Evolutionary conservation across 768 basidiomycete genomes (phyloP), one percentile per base, ranked within the genome.

Genomic region (Lyophyllum decastes): DNA sequence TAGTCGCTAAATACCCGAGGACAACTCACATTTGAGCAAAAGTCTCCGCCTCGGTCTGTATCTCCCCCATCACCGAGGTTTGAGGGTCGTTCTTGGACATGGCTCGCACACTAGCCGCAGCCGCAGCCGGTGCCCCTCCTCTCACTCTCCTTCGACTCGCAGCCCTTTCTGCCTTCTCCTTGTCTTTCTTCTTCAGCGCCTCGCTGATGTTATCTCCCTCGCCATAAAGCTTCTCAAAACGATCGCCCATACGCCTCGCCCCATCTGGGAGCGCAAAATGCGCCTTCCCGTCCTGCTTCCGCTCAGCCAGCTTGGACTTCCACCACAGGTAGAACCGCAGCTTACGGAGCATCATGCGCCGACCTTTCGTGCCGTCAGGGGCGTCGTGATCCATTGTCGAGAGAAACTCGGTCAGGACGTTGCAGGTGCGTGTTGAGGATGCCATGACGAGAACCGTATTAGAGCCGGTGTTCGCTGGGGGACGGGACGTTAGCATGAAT

Each of bases 381-480:
- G 83, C 82, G 43, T 78, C 73, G 2, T 77, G 68, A 58, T 90
- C 78, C 77, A 90, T 84, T 0, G 76, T 75, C 0, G 87, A 82
- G 7, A 98, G 80, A 72, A 92, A 98, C 59, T 95, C 89, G 2
- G 85, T 85, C 21, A 98, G 74, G 44, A 90, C 80, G 19, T 79
- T 79, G 64, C 88, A 89, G 0, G 90, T 90, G 34, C 86, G 81
- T 17, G 87, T 80, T 0, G 94, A 94, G 0, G 88, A 86, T 2
- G 89, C 85, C 95, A 99, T 96, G 55, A 98, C 78, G 26, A 98
- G 83, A 9, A 95, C 82, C 2, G 84, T 85, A 63, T 98, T 89
- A 19, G 82, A 83, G 2, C 88, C 89, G 2, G 80, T 80, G 12
- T 67, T 63, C 4, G 67, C 79, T 76, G 52, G 10, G 19, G 59